Evolutionary conservation across 2,329 filamentous ascomycete species (phyloP), one percentile per base, ranked within the genome.

Genomic region (Rachicladosporium sp.): DNA sequence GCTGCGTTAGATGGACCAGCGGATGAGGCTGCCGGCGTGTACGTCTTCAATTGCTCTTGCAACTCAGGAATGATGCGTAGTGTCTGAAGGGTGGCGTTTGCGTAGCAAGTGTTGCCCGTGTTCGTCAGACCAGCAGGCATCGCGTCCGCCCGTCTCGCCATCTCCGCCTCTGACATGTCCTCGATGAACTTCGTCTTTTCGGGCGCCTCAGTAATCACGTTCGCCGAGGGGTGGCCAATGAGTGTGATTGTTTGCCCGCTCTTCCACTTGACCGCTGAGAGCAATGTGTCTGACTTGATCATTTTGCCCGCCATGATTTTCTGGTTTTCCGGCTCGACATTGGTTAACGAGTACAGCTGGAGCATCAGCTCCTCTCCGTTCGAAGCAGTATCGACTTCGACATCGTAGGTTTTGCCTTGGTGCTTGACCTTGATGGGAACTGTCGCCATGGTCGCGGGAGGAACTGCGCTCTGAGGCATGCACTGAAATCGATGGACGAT

Each of bases 41-140:
- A 93, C 35, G 71, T 76, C 44, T 68, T 57, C 35, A 98, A 71
- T 50, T 85, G 76, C 29, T 84, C 71, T 56, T 94, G 86, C 30
- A 98, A 75, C 65, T 98, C 91, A 6, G 91, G 91, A 43, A 98
- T 86, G 38, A 81, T 74, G 46, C 84, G 78, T 48, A 98, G 68
- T 4, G 86, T 82, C 62, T 98, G 93, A 10, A 98, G 71, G 0
- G 89, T 94, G 36, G 91, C 91, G 70, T 98, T 98, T 55, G 96
- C 78, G 60, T 98, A 98, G 68, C 91, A 98, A 4, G 93, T 98
- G 63, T 98, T 98, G 52, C 93, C 91, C 45, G 95, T 69, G 56
- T 98, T 98, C 59, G 82, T 74, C 45, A 98, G 68, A 35, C 91
- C 91, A 41, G 88, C 82, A 2, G 93, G 91, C 34, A 74, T 89